A percentile compares a stretch with the other conserved stretches of the same genome.
These are phyloP conservation scores for Abrus precatorius DNA, from an alignment of 306 rosid species.

Conservation along the genomic window DNA sequence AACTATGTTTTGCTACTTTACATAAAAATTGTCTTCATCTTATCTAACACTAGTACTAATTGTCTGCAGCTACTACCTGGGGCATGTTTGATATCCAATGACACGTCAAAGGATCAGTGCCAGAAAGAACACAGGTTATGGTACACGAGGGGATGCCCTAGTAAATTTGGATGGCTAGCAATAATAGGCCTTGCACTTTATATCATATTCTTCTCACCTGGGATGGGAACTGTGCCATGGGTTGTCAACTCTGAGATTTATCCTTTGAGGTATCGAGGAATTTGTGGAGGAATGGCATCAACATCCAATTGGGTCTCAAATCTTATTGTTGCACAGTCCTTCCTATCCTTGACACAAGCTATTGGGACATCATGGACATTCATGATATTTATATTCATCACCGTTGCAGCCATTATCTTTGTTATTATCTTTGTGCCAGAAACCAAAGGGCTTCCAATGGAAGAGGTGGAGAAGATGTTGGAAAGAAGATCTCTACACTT, in stretches of 20 bases:
- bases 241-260: slow-evolving; percentile 77
- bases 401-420: slow-evolving; percentile 55
- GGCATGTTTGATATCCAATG: slow-evolving; percentile 64
- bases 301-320: slow-evolving; percentile 67
- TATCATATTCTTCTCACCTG: slow-evolving; percentile 69
- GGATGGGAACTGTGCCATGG: slow-evolving; percentile 83
- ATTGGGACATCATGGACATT: slow-evolving; percentile 71
- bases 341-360: slow-evolving; percentile 59
- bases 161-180: slow-evolving; percentile 68
- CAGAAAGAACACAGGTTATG: slow-evolving; percentile 50
- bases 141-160: slow-evolving; percentile 78
- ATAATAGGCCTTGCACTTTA: slow-evolving; percentile 61
- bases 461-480: slow-evolving; percentile 74
- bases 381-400: slow-evolving; percentile 59
- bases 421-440: slow-evolving; percentile 65
- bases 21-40: neutral
- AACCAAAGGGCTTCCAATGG: slow-evolving; percentile 73
- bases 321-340: slow-evolving; percentile 72
- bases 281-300: slow-evolving; percentile 77
- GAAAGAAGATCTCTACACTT: slow-evolving; percentile 54
- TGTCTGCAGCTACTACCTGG: slow-evolving; percentile 64
- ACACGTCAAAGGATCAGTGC: slow-evolving; percentile 49
- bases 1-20: neutral
- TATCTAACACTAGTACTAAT: neutral
- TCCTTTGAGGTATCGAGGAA: slow-evolving; percentile 65